Base-by-base conservation (phyloP, 2,329 filamentous ascomycete species). In the Phyllosticta capitalensis region DNA sequence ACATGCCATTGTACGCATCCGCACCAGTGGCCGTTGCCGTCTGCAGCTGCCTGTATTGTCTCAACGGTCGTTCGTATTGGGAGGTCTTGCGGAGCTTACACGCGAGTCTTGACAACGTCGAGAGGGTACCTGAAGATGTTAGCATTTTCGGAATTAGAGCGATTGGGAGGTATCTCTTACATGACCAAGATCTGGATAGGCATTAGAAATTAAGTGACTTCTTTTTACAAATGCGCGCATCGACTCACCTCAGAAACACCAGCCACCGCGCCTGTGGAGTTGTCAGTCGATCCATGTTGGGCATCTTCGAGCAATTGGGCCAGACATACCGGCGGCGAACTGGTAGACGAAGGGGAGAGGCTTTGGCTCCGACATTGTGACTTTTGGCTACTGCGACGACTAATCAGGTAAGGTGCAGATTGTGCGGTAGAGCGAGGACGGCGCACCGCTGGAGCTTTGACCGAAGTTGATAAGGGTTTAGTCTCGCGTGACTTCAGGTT, bases 41-140 rank as follows among this genome's bases (percentile, higher is more conserved):
- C 78, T 96, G 92, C 60, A 96, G 81, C 77, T 96, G 92, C 74
- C 89, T 96, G 69, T 63, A 64, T 64, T 65, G 63, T 62, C 72
- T 70, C 67, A 67, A 64, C 56, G 54, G 19, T 24, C 26, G 54
- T 45, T 28, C 51, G 51, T 30, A 9, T 45, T 50, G 58, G 33
- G 48, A 19, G 51, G 57, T n/a, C 56, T 33, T 52, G 55, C 54
- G 62, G 26, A 49, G 63, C 86, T 82, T 83, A 94, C 89, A 95
- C 88, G 87, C 92, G 83, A 65, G 94, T 97, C 83, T 97, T 97
- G 75, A 97, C 90, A 61, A 99, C 94, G 75, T 99, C 94, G 74
- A 99, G 82, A 67, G 94, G 94, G 80, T 99, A 99, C 94, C 92
- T 96, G 73, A 66, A 60, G 54, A 63, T 54, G 61, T 54, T 30